Percentiles rank a stretch among this genome's conserved stretches.
These are phyloP conservation scores for Panellus pusillus DNA, from an alignment of 768 basidiomycete species.

Conservation along the genomic window DNA sequence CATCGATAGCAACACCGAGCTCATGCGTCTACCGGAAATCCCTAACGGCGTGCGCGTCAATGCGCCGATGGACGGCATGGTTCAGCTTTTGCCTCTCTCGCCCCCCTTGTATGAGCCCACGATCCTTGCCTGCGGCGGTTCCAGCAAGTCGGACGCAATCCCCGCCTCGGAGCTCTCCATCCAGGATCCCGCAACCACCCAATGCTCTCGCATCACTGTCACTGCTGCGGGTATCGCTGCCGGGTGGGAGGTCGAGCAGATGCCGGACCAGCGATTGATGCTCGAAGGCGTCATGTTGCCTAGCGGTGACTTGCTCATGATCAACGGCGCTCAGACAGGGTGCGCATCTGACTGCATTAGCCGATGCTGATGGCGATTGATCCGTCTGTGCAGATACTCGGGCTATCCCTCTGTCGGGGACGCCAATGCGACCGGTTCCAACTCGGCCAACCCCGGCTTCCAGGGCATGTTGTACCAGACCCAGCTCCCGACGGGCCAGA, in stretches of 20 bases:
- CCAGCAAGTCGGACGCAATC: slow-evolving; percentile 43
- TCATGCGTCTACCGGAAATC: slow-evolving; percentile 42
- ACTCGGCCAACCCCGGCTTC: no score
- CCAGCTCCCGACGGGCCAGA: slow-evolving; percentile 33
- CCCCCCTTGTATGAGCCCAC: no score
- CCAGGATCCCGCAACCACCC: slow-evolving; percentile 50
- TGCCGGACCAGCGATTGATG: slow-evolving; percentile 59
- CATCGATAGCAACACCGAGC: slow-evolving; percentile 38
- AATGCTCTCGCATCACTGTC: slow-evolving; percentile 51
- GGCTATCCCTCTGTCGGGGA: no score
- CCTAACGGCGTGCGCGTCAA: slow-evolving; percentile 59
- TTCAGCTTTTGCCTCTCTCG: no score
- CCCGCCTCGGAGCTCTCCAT: slow-evolving; percentile 46
- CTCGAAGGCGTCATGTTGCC: slow-evolving; percentile 59
- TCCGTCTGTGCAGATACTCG: slow-evolving; percentile 18
- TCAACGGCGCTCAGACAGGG: slow-evolving; percentile 33
- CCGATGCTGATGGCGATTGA: slow-evolving; percentile 31
- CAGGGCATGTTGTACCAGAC: no score
- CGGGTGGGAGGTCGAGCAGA: slow-evolving; percentile 54
- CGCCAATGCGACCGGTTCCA: no score
- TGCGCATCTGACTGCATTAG: slow-evolving; percentile 42
- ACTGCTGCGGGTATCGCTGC: slow-evolving; percentile 46
- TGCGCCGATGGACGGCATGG: slow-evolving; percentile 56
- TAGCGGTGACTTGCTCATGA: slow-evolving; percentile 50
- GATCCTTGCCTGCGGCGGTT: slow-evolving; percentile 50